These are phyloP conservation scores for Lentinula lateritia DNA, from an alignment of 768 basidiomycete genomes.

Conservation along the genomic window DNA sequence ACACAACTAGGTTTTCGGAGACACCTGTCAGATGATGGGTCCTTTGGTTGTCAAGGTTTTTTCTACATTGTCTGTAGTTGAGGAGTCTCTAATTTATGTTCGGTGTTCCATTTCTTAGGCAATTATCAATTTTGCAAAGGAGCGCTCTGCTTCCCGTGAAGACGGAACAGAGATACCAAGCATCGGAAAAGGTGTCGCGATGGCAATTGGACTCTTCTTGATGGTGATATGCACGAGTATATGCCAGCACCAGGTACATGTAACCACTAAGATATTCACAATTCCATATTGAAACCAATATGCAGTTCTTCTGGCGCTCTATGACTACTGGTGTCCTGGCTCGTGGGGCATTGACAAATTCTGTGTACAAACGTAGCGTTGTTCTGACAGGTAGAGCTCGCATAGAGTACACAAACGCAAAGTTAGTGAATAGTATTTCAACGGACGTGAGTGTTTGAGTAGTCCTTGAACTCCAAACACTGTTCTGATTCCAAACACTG, in stretches of 20 bases:
- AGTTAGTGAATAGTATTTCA: constrained; percentile 54
- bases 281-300: neutral
- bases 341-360: constrained; percentile 60
- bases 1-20: constrained; percentile 45
- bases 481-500: neutral
- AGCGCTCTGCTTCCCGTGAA: constrained; percentile 33
- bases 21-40: constrained; percentile 56
- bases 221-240: constrained; percentile 48
- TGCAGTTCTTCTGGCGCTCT: constrained; percentile 64
- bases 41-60: constrained; percentile 55
- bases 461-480: neutral
- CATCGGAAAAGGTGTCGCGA: constrained; percentile 52
- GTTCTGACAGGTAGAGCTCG: constrained; percentile 62
- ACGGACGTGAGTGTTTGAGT: constrained; percentile 47
- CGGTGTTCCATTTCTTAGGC: constrained; percentile 22
- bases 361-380: constrained; percentile 67
- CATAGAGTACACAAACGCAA: constrained; percentile 53
- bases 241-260: constrained; percentile 53
- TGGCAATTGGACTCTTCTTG: constrained; percentile 50
- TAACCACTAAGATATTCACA: neutral
- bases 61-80: neutral
- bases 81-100: neutral
- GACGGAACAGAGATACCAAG: constrained; percentile 27
- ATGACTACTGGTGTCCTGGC: constrained; percentile 64
- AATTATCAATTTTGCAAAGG: constrained; percentile 58